A percentile compares a stretch with the other conserved stretches of the same genome.
Evolutionary conservation across 306 rosid genomes (phyloP).

Genomic region (Pterocarpus santalinus): DNA sequence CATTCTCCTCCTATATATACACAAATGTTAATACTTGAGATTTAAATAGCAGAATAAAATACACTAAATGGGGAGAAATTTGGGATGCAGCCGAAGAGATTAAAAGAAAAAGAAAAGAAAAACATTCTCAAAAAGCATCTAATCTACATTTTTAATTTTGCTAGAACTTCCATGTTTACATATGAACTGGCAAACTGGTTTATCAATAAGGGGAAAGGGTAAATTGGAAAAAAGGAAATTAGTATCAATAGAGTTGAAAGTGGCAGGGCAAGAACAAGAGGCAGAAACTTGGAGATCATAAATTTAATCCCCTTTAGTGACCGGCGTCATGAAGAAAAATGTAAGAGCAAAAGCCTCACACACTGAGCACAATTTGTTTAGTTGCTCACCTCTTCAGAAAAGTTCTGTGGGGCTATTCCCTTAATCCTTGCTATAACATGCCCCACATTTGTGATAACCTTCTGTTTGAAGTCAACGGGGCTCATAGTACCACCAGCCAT

Average conservation of each 20-base stretch:
- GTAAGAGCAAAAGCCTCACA: neutral
- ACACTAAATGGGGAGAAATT: constrained; percentile 2
- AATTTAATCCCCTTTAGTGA: neutral
- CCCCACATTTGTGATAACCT: constrained; percentile 87
- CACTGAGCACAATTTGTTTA: neutral
- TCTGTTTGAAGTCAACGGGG: constrained; percentile 87
- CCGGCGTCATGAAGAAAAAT: neutral
- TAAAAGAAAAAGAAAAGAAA: neutral
- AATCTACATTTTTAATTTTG: neutral
- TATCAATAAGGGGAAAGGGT: neutral
- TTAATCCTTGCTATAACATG: constrained; percentile 79
- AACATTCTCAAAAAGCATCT: constrained; percentile 3
- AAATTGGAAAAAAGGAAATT: neutral
- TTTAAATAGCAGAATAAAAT: constrained; percentile 9
- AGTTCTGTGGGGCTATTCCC: constrained; percentile 87
- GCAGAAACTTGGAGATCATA: constrained; percentile 7
- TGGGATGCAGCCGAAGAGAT: constrained; percentile 7
- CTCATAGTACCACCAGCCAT: constrained; percentile 81
- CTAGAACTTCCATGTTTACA: neutral
- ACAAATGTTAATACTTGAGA: constrained; percentile 9
- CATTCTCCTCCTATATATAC: constrained; percentile 81
- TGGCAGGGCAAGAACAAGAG: neutral
- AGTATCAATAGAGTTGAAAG: neutral
- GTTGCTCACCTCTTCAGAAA: constrained; percentile 86
- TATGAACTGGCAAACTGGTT: constrained; percentile 20